Conservation (phyloP, 169 alveolate species). For the Nephromyces sp. region DNA sequence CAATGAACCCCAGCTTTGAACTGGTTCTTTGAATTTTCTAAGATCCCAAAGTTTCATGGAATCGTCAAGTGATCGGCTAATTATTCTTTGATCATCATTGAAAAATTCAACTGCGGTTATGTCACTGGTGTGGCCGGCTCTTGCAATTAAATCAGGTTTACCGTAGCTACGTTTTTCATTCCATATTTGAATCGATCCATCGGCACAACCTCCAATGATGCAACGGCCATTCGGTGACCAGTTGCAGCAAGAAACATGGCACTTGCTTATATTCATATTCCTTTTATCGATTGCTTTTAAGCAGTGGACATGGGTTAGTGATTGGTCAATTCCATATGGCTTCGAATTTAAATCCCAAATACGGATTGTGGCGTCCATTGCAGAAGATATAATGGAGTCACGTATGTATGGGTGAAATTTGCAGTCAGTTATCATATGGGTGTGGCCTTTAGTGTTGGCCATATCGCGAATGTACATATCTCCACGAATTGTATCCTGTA, state of each 20-base stretch:
- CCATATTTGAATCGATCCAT: conserved; percentile 37
- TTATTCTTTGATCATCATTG: conserved; percentile 2
- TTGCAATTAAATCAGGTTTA: conserved; percentile 12
- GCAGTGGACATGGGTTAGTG: conserved; percentile 11
- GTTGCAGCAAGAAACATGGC: conserved; percentile 13
- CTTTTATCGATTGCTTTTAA: conserved; percentile 28
- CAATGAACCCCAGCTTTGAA: not conserved
- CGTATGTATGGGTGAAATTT: conserved; percentile 9
- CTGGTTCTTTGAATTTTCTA: conserved; percentile 12
- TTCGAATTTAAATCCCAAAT: conserved; percentile 28
- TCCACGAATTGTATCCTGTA: conserved; percentile 16
- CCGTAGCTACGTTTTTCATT: not conserved
- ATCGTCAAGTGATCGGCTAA: conserved; percentile 17
- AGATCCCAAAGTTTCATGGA: conserved; percentile 15
- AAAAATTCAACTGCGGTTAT: not conserved
- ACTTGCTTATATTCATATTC: conserved; percentile 13
- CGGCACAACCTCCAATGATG: conserved; percentile 29
- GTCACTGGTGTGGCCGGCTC: not conserved
- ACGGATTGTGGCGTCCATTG: conserved; percentile 26
- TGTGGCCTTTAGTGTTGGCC: conserved; percentile 33
- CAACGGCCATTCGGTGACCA: conserved; percentile 15
- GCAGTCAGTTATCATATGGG: conserved; percentile 21
- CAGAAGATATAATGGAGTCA: not conserved
- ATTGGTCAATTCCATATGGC: conserved; percentile 17
- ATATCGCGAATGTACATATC: conserved; percentile 31